phyloP scores from a whole-genome alignment of 2,329 filamentous ascomycete species.

The Fusarium papillatum region DNA sequence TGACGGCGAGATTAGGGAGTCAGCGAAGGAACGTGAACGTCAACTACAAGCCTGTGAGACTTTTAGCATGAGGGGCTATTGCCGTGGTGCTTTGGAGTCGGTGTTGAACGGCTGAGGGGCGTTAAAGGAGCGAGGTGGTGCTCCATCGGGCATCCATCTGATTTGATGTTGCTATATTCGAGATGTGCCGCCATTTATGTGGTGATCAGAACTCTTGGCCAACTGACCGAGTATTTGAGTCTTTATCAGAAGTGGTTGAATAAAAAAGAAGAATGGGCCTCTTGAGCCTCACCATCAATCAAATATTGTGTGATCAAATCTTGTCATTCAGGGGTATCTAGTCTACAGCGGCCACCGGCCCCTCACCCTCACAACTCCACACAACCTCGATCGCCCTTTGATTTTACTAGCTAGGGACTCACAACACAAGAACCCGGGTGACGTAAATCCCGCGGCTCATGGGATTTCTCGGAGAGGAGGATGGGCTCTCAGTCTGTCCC shows the following conservation, averaged over 20 bases:
- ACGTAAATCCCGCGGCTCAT: neutral
- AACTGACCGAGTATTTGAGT: neutral
- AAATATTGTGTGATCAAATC: slow-evolving; percentile 29
- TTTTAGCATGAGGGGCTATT: slow-evolving; percentile 29
- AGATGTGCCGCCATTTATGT: neutral
- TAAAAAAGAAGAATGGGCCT: neutral
- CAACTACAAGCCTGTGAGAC: slow-evolving; percentile 41
- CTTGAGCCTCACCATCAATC: neutral
- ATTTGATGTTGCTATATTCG: neutral
- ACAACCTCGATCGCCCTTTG: slow-evolving; percentile 12
- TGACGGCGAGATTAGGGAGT: slow-evolving; percentile 80
- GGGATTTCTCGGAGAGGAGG: neutral
- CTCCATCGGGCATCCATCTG: neutral
- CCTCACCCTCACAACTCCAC: slow-evolving; percentile 29
- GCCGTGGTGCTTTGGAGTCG: neutral
- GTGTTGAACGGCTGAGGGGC: slow-evolving; percentile 11
- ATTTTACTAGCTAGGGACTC: slow-evolving; percentile 16
- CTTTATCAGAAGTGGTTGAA: neutral
- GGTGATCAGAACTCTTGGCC: neutral
- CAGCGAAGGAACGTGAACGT: slow-evolving; percentile 51
- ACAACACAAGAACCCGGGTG: slow-evolving; percentile 6
- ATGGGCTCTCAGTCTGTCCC: slow-evolving; percentile 22
- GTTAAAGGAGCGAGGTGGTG: slow-evolving; percentile 6
- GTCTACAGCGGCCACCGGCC: slow-evolving; percentile 49
- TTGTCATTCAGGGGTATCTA: slow-evolving; percentile 57